Evolutionary conservation across 306 rosid species (phyloP).

Genomic region (Fragaria nilgerrensis): DNA sequence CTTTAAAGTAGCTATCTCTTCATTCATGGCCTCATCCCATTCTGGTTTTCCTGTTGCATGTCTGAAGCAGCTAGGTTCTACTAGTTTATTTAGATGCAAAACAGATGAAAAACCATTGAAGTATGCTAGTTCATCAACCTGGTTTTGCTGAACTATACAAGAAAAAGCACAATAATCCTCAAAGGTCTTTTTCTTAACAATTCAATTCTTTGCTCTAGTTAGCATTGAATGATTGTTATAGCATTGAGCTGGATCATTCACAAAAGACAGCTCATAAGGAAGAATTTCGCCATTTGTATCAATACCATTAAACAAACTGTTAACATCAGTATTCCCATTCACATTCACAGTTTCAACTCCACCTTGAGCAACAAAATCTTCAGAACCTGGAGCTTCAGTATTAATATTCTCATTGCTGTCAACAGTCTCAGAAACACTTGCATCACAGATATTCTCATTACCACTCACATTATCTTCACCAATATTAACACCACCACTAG

Average conservation of each 20-base stretch:
- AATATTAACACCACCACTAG: too few species aligned
- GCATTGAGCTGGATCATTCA: background rate
- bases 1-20: background rate
- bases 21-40: background rate
- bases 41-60: background rate
- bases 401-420: too few species aligned
- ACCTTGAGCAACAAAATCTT: too few species aligned
- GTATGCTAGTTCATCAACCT: background rate
- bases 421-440: too few species aligned
- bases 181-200: background rate
- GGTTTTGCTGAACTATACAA: background rate
- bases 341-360: too few species aligned
- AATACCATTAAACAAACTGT: too few species aligned
- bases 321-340: too few species aligned
- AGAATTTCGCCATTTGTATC: background rate
- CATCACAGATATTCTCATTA: too few species aligned
- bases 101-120: background rate
- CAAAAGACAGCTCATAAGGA: background rate
- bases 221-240: background rate
- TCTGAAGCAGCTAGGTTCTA: background rate
- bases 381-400: too few species aligned
- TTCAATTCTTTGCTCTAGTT: background rate
- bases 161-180: background rate
- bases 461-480: too few species aligned
- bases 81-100: background rate